Base-by-base conservation (phyloP, 2,329 filamentous ascomycete genomes). In the Tolypocladium amazonense region DNA sequence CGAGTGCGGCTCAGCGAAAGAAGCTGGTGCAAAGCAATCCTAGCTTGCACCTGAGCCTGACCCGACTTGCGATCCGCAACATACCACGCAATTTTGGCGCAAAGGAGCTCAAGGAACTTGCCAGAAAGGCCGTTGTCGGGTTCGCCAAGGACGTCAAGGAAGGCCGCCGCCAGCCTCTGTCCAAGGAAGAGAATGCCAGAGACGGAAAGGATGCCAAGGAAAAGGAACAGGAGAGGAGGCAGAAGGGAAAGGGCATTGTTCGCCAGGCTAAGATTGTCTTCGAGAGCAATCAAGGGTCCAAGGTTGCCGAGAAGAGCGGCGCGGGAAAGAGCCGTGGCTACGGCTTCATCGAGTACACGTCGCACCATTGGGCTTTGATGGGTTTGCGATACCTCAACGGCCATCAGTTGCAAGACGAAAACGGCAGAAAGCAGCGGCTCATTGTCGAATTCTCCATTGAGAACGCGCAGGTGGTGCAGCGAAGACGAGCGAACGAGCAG, bases 361-460 rank as follows among this genome's bases (percentile, higher is more conserved):
- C 90, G 37, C 94, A 99, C 70, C 88, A 94, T 56, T 93, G 88
- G 80, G 94, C 94, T 18, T 81, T 99, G 45, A 97, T 97, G 90
- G 94, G 91, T 30, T 79, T 99, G 63, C 83, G 94, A 55, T 97
- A 91, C 86, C 81, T 99, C 60, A 99, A 99, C 71, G 92, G 93
- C 1, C 87, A 83, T 61, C 76, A 83, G 38, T 66, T 85, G 23
- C 78, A 81, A 67, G 83, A 81, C 63, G 75, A 78, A 30, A 75
- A 82, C 58, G 92, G 94, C 64, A 90, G 88, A 75, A 93, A 91
- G 71, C 92, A 94, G 74, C 83, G 94, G 15, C 76, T 99, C 57
- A 91, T 99, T 69, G 93, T 93, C 43, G 95, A 99, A 73, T 99
- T 99, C 71, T 92, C 94, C 25, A 96, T 99, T 71, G 94, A 99